Evolutionary conservation across 768 basidiomycete genomes (phyloP).

Genomic region (Leccinum fibrillosum): DNA sequence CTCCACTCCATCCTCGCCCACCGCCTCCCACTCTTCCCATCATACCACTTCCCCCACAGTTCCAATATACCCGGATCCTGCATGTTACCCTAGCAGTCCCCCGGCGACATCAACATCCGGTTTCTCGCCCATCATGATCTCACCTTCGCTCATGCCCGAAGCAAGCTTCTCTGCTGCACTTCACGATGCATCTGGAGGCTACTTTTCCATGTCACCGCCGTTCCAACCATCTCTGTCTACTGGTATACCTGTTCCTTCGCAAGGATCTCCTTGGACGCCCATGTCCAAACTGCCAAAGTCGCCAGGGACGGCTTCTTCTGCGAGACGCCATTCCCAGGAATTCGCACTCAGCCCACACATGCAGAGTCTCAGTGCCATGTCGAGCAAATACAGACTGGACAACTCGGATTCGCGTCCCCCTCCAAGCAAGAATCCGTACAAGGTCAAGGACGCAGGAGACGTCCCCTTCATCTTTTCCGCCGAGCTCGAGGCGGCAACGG

Average conservation of each 20-base stretch:
- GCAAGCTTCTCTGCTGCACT: slow-evolving; percentile 11
- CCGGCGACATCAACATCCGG: not conserved
- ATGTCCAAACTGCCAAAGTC: slow-evolving; percentile 9
- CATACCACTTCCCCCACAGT: slow-evolving; percentile 21
- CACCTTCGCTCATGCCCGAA: slow-evolving; percentile 14
- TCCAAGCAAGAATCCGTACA: slow-evolving; percentile 14
- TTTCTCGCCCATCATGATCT: slow-evolving; percentile 8
- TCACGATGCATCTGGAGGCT: slow-evolving; percentile 13
- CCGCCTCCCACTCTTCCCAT: slow-evolving; percentile 18
- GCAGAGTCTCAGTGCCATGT: slow-evolving; percentile 25
- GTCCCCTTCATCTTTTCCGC: slow-evolving; percentile 31
- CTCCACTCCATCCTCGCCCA: slow-evolving; percentile 26
- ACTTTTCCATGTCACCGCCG: slow-evolving; percentile 13
- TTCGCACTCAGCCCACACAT: slow-evolving; percentile 15
- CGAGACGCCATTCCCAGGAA: slow-evolving; percentile 22
- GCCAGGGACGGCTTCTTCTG: not conserved
- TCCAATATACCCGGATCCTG: slow-evolving; percentile 20
- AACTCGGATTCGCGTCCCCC: slow-evolving; percentile 7
- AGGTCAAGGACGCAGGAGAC: slow-evolving; percentile 29
- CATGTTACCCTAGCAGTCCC: slow-evolving; percentile 14
- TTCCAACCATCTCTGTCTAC: slow-evolving; percentile 10
- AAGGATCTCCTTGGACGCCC: slow-evolving; percentile 17
- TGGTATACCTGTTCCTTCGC: slow-evolving; percentile 11
- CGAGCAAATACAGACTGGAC: slow-evolving; percentile 24
- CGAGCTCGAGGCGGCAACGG: slow-evolving; percentile 29